Percentiles rank a stretch among this genome's conserved stretches.
phyloP scores from a whole-genome alignment of 1,284 basidiomycete genomes.

The Porogramme epimiltina region DNA sequence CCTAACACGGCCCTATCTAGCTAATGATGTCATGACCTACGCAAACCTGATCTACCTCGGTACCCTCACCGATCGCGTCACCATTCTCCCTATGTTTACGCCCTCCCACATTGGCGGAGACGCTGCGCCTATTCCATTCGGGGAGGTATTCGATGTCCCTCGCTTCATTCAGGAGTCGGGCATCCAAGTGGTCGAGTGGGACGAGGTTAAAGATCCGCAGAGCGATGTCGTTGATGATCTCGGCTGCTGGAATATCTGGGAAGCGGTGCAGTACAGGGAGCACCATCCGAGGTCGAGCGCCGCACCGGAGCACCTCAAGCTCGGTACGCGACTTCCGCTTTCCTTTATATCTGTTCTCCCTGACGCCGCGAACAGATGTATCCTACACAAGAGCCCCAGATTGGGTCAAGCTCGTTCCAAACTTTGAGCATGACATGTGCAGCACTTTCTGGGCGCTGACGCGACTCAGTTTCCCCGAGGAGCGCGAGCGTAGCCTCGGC shows the following conservation, averaged over 20 bases:
- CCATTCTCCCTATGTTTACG: constrained; percentile 63
- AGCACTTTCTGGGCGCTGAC: constrained; percentile 50
- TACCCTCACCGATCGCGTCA: constrained; percentile 61
- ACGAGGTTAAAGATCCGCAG: constrained; percentile 40
- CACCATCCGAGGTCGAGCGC: constrained; percentile 46
- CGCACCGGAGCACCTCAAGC: constrained; percentile 45
- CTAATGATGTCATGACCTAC: constrained; percentile 74
- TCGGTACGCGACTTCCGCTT: constrained; percentile 40
- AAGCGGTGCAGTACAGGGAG: constrained; percentile 49
- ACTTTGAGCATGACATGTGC: constrained; percentile 42
- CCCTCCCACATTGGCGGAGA: constrained; percentile 64
- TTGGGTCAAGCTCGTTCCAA: constrained; percentile 42
- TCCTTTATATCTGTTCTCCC: background rate
- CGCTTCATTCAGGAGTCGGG: constrained; percentile 37
- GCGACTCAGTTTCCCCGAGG: constrained; percentile 44
- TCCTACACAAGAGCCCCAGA: constrained; percentile 49
- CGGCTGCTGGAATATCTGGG: constrained; percentile 74
- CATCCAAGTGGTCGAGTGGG: constrained; percentile 43
- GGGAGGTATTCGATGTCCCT: constrained; percentile 46
- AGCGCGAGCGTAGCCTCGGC: constrained; percentile 35
- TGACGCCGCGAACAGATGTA: constrained; percentile 37
- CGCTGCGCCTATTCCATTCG: constrained; percentile 38
- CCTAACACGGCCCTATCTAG: constrained; percentile 34
- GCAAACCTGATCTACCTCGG: constrained; percentile 71
- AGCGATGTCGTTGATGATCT: constrained; percentile 50